Percentiles rank a stretch among this genome's conserved stretches.
Conservation (phyloP, 1,284 basidiomycete species). For the Rhodotorula sp. region DNA sequence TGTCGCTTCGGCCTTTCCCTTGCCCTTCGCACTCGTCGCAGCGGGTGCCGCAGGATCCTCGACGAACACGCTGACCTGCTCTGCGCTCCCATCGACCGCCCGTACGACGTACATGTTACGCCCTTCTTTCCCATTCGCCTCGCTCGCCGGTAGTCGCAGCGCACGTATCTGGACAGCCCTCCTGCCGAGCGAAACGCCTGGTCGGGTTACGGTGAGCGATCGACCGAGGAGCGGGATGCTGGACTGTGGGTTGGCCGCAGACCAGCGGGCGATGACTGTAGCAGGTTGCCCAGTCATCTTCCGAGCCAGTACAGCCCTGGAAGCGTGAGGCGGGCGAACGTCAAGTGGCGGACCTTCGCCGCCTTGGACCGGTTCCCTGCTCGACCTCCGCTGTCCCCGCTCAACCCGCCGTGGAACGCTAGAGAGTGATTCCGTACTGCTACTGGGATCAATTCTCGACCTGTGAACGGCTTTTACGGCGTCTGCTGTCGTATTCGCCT, state of each 20-base stretch:
- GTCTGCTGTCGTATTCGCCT: too few species aligned
- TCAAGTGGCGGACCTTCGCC: neutral
- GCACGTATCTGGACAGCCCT: slow-evolving; percentile 30
- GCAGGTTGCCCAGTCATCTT: slow-evolving; percentile 9
- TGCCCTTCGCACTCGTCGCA: neutral
- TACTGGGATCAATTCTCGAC: too few species aligned
- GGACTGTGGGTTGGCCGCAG: slow-evolving; percentile 22
- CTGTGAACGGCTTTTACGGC: too few species aligned
- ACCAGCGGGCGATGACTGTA: slow-evolving; percentile 35
- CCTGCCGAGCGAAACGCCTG: slow-evolving; percentile 15
- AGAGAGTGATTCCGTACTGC: too few species aligned
- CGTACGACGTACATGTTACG: slow-evolving; percentile 38
- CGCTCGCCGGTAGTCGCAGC: slow-evolving; percentile 17
- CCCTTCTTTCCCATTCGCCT: slow-evolving; percentile 8
- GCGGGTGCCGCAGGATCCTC: slow-evolving; percentile 30
- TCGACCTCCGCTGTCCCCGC: too few species aligned
- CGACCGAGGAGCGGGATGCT: slow-evolving; percentile 32
- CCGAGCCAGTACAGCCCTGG: neutral
- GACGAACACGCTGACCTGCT: slow-evolving; percentile 31
- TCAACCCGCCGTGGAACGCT: too few species aligned
- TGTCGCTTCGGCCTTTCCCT: slow-evolving; percentile 8
- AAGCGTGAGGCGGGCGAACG: neutral
- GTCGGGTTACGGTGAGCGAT: slow-evolving; percentile 20
- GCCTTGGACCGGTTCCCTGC: neutral
- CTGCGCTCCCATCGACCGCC: slow-evolving; percentile 6